A percentile compares a stretch with the other conserved stretches of the same genome.
Conservation (phyloP, 495 filamentous ascomycete species). For the Xylaria intraflava region DNA sequence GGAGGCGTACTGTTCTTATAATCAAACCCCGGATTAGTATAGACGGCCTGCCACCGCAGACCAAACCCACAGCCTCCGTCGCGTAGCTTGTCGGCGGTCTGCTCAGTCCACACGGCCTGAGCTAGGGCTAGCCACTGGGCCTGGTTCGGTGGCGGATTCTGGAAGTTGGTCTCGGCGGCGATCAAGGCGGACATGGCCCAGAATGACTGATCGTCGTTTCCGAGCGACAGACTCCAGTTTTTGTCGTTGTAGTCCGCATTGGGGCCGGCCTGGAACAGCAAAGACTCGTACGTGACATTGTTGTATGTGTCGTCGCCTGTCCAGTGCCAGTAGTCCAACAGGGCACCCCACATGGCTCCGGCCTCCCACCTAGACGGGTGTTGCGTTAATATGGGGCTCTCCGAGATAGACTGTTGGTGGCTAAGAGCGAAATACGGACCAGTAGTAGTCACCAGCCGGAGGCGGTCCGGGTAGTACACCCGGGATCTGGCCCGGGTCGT, state of each 20-base stretch:
- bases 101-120: conserved; percentile 72
- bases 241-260: conserved; percentile 59
- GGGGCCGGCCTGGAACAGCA: conserved; percentile 63
- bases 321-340: conserved; percentile 74
- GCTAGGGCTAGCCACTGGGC: conserved; percentile 69
- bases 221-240: conserved; percentile 70
- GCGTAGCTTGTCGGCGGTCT: conserved; percentile 52
- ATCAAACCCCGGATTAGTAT: conserved; percentile 69
- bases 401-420: not conserved
- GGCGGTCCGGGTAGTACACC: conserved; percentile 57
- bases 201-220: conserved; percentile 79
- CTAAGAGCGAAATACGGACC: conserved; percentile 17
- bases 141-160: conserved; percentile 49
- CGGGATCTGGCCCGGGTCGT: conserved; percentile 52
- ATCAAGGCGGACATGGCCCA: conserved; percentile 71
- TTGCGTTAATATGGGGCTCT: conserved; percentile 2
- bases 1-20: conserved; percentile 71
- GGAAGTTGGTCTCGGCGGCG: conserved; percentile 66
- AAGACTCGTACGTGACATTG: conserved; percentile 50
- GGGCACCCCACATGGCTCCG: conserved; percentile 64
- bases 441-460: conserved; percentile 47
- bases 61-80: conserved; percentile 62
- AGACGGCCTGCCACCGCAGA: conserved; percentile 77
- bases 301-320: conserved; percentile 70
- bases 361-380: conserved; percentile 56